Percentiles rank a stretch among this genome's conserved stretches.
phyloP scores from a whole-genome alignment of 768 basidiomycete genomes.

The Rubroboletus satanas region DNA sequence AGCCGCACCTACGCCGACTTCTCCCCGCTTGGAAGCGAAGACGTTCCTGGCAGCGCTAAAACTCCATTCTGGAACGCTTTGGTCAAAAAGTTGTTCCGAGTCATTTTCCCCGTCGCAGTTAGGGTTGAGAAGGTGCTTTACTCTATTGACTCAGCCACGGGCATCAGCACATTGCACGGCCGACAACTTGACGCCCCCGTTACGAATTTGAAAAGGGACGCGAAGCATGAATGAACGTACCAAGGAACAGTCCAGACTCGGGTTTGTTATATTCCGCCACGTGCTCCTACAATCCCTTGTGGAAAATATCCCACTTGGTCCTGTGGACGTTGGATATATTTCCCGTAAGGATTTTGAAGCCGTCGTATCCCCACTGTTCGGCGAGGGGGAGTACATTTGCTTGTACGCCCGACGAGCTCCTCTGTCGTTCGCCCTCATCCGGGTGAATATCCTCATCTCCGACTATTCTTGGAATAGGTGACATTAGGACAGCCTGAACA shows the following conservation, averaged over 20 bases:
- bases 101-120: conserved; percentile 42
- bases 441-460: background rate
- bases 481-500: conserved; percentile 44
- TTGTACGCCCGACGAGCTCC: conserved; percentile 55
- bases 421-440: conserved; percentile 35
- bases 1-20: conserved; percentile 70
- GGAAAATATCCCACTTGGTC: conserved; percentile 67
- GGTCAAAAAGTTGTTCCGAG: conserved; percentile 55
- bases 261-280: conserved; percentile 65
- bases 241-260: conserved; percentile 83
- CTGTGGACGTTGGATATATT: conserved; percentile 62
- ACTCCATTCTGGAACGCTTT: conserved; percentile 73
- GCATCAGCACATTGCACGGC: background rate
- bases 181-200: background rate
- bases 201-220: conserved; percentile 4
- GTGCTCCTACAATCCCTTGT: conserved; percentile 62
- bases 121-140: conserved; percentile 49
- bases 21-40: conserved; percentile 63
- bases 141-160: conserved; percentile 39
- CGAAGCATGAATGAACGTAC: conserved; percentile 33
- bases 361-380: conserved; percentile 65
- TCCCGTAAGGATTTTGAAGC: conserved; percentile 60
- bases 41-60: conserved; percentile 73
- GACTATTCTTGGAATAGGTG: background rate
- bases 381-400: conserved; percentile 51